Conservation (phyloP, 1,284 basidiomycete species). For the Gymnopus androsaceus region DNA sequence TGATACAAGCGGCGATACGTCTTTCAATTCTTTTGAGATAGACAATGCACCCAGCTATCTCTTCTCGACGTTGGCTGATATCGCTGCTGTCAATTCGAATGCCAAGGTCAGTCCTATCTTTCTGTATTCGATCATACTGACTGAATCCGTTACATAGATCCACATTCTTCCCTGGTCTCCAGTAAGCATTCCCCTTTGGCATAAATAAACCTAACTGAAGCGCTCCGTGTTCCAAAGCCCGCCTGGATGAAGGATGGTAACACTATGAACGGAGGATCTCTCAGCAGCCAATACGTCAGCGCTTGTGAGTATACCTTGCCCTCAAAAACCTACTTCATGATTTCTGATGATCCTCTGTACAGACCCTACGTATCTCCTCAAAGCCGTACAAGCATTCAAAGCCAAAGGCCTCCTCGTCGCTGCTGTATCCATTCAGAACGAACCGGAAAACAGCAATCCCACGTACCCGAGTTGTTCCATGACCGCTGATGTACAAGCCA, state of each 20-base stretch:
- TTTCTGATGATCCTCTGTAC: neutral
- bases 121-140: neutral
- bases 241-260: constrained; percentile 38
- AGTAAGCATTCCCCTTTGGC: constrained; percentile 19
- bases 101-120: constrained; percentile 3
- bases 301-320: constrained; percentile 25
- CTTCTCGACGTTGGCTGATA: constrained; percentile 34
- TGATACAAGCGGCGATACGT: constrained; percentile 31
- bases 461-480: constrained; percentile 35
- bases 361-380: constrained; percentile 38
- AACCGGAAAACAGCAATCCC: constrained; percentile 34
- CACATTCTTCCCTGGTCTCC: constrained; percentile 39
- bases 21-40: constrained; percentile 32
- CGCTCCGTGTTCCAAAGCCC: constrained; percentile 25
- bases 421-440: constrained; percentile 37
- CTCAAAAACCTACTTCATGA: neutral
- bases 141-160: constrained; percentile 23
- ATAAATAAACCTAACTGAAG: neutral
- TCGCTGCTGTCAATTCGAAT: constrained; percentile 30
- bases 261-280: constrained; percentile 33
- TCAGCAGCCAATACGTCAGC: constrained; percentile 22
- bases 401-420: constrained; percentile 31
- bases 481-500: constrained; percentile 25
- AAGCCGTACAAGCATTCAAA: constrained; percentile 35
- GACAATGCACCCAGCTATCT: constrained; percentile 33